phyloP scores from a whole-genome alignment of 495 filamentous ascomycete species.

The Mytilinidion resinicola region DNA sequence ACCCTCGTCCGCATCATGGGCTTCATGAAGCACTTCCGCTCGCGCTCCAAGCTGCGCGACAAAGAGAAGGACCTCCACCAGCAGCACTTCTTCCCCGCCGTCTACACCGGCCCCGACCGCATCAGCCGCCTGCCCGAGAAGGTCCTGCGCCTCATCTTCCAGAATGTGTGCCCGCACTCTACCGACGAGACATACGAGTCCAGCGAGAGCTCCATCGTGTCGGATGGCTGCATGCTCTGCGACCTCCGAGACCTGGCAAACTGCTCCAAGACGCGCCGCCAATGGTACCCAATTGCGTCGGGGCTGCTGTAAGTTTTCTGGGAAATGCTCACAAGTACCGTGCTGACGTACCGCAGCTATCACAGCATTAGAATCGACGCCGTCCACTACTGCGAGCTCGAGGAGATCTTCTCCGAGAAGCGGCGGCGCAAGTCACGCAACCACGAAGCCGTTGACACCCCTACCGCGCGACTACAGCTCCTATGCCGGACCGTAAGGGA shows the following conservation, averaged over 20 bases:
- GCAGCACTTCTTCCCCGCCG: constrained; percentile 20
- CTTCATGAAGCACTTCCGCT: constrained; percentile 43
- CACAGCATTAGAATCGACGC: constrained; percentile 84
- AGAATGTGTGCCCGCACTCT: constrained; percentile 76
- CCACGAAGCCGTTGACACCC: constrained; percentile 68
- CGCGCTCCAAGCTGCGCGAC: constrained; percentile 36
- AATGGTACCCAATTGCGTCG: constrained; percentile 52
- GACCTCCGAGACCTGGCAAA: constrained; percentile 86
- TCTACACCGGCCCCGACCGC: constrained; percentile 39
- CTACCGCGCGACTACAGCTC: constrained; percentile 66
- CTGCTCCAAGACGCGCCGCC: constrained; percentile 63
- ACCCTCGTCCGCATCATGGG: constrained; percentile 37
- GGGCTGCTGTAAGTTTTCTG: constrained; percentile 17
- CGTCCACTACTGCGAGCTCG: constrained; percentile 90
- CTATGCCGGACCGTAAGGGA: constrained; percentile 77
- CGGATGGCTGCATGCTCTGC: constrained; percentile 90
- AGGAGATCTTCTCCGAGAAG: constrained; percentile 68
- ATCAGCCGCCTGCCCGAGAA: constrained; percentile 52
- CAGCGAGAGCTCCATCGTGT: constrained; percentile 74
- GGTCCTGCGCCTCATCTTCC: constrained; percentile 68
- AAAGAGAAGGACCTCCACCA: constrained; percentile 8
- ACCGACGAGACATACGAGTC: constrained; percentile 68
- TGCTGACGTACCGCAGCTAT: constrained; percentile 54
- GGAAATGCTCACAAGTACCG: not conserved
- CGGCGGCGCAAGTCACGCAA: constrained; percentile 71